phyloP scores from a whole-genome alignment of 176 grass and related monocot genomes.

The Juncus inflexus region DNA sequence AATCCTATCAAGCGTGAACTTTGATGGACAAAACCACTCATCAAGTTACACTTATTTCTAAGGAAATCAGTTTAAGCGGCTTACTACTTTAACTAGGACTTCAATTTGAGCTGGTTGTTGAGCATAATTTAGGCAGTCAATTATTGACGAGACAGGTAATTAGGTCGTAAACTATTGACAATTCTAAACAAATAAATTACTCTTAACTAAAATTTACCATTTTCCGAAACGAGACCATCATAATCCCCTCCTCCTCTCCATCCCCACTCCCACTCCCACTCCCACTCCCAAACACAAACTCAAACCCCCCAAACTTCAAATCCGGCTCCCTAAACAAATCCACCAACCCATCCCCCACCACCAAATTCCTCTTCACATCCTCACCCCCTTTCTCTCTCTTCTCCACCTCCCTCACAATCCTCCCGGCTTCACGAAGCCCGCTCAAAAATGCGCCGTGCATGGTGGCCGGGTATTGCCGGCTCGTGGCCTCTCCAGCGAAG shows the following conservation, averaged over 20 bases:
- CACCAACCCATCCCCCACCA: constrained; percentile 28
- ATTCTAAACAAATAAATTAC: too few species aligned
- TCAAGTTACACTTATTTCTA: too few species aligned
- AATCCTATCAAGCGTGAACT: too few species aligned
- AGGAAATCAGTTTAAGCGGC: too few species aligned
- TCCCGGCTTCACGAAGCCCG: constrained; percentile 77
- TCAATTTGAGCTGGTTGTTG: too few species aligned
- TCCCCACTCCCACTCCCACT: constrained; percentile 45
- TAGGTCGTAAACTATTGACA: too few species aligned
- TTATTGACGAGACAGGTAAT: too few species aligned
- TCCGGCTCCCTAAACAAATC: constrained; percentile 79
- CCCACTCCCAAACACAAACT: constrained; percentile 50
- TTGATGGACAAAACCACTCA: too few species aligned
- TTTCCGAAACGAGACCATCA: constrained; percentile 46
- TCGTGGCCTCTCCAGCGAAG: constrained; percentile 89
- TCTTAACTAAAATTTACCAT: constrained; percentile 1
- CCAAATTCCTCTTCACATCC: constrained; percentile 43
- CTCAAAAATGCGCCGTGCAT: constrained; percentile 98
- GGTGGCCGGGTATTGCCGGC: constrained; percentile 74
- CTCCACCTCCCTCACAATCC: constrained; percentile 43
- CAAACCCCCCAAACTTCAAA: constrained; percentile 58
- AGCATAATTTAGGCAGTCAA: too few species aligned
- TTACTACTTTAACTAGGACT: too few species aligned
- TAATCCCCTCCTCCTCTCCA: constrained; percentile 43
- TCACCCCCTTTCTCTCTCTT: constrained; percentile 12